Evolutionary conservation across 352 stramenopile genomes (phyloP), one percentile per base, ranked within the genome.

Genomic region (Phytopythium sindhum): DNA sequence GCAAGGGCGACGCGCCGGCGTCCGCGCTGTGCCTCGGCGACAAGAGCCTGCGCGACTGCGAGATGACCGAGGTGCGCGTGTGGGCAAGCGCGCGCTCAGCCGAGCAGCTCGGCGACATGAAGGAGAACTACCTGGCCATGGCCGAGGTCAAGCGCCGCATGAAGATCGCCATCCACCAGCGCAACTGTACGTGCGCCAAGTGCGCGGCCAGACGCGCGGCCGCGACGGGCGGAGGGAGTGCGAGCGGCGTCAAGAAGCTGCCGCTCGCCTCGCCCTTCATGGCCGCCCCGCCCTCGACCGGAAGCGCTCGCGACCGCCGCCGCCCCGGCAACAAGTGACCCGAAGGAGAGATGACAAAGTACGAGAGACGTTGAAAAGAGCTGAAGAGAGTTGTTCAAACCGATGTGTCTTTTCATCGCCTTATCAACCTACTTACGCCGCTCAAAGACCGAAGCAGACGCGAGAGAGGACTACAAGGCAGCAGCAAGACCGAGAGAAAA

Each of bases 51-150:
- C 57, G 65, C 1, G 79, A 86, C 62, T 88, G 75, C 47, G 80
- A 93, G 45, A 69, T 93, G 68, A 89, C 84, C 2, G 86, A 95
- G 57, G 80, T 93, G 47, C 77, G 84, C n/a, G 60, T 93, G 11
- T 95, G 84, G 86, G 84, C 86, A 0, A 87, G 68, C 5, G 78
- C 81, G 2, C 80, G 86, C 19, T 90, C 81, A n/a, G 65, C 67
- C 47, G 78, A 92, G 52, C 86, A 95, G 44, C 64, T 95, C 41
- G 77, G 67, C 57, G 86, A 93, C 71, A 93, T 93, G 84, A 91
- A 91, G 52, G 84, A 93, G 51, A 95, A 92, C 68, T 95, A 93
- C 71, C 71, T 95, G 65, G 76, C 80, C n/a, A 78, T 93, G 52
- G 85, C 86, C 23, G 85, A 95, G 59, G 74, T 79, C 42, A 93